Conservation (phyloP, 2,329 filamentous ascomycete species). For the Thielaviopsis populi region DNA sequence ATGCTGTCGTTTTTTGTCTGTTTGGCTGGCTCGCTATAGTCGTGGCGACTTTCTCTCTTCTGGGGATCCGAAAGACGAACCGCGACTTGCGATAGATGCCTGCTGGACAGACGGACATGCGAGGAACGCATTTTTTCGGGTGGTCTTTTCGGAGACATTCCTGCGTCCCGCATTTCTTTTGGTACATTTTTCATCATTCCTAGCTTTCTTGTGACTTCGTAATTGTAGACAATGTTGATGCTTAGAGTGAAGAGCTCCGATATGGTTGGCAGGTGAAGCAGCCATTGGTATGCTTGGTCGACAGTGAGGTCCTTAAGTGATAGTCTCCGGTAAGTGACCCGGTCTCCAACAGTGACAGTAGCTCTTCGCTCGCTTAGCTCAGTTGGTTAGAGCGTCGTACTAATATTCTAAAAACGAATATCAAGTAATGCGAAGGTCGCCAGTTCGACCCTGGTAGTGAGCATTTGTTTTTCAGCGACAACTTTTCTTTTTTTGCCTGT, state of each 20-base stretch:
- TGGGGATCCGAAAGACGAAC: background rate
- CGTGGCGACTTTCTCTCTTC: background rate
- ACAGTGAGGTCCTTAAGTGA: too few relatives aligned
- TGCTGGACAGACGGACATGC: background rate
- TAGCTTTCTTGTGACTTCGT: background rate
- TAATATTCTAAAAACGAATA: constrained; percentile 12
- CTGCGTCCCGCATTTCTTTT: background rate
- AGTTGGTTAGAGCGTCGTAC: constrained; percentile 17
- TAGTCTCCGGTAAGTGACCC: too few relatives aligned
- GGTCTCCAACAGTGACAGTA: background rate
- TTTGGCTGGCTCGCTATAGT: background rate
- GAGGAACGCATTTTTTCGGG: background rate
- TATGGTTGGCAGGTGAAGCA: background rate
- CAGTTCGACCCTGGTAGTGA: constrained; percentile 17
- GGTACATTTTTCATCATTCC: background rate
- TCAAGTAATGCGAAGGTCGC: constrained; percentile 15
- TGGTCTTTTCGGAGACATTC: background rate
- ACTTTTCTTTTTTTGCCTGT: background rate
- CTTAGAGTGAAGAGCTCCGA: background rate
- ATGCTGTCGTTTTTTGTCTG: background rate
- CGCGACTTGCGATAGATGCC: background rate
- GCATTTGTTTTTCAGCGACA: background rate
- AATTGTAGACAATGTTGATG: background rate
- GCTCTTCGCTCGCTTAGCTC: constrained; percentile 17
- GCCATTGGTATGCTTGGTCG: background rate